Percentiles rank a stretch among this genome's conserved stretches.
phyloP scores from a whole-genome alignment of 441 rosid species.

The Mallotus repandus region DNA sequence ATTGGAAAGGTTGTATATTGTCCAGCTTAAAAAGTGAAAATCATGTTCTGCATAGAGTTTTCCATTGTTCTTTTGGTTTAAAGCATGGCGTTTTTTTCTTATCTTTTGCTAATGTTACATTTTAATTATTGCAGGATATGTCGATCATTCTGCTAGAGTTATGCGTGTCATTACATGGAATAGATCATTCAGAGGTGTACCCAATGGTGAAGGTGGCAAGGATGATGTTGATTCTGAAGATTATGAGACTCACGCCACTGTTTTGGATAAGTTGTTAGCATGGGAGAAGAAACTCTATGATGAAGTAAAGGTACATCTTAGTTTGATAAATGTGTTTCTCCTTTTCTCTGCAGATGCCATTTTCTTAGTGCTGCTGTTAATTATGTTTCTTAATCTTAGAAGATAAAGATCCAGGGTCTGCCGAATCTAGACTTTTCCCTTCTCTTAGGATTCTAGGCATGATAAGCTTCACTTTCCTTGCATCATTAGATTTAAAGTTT shows the following conservation, averaged over 20 bases:
- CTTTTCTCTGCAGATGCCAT: background rate
- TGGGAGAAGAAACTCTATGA: constrained; percentile 98
- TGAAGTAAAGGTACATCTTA: constrained; percentile 74
- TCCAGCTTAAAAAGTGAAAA: background rate
- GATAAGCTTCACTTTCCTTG: constrained; percentile 1
- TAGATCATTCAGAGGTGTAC: constrained; percentile 67
- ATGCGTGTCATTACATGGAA: constrained; percentile 99
- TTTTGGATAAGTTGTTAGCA: constrained; percentile 90
- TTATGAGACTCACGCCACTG: constrained; percentile 89
- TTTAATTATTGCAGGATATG: constrained; percentile 57
- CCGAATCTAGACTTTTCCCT: background rate
- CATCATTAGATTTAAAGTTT: background rate
- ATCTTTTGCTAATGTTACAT: background rate
- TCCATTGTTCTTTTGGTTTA: background rate
- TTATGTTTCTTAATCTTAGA: background rate
- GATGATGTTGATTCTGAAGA: constrained; percentile 77
- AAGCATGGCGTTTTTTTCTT: background rate
- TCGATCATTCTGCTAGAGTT: constrained; percentile 91
- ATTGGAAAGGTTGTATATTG: background rate
- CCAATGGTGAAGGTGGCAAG: constrained; percentile 49
- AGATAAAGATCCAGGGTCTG: background rate
- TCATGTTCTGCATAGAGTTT: constrained; percentile 9
- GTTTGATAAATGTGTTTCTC: background rate
- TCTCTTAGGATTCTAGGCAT: background rate
- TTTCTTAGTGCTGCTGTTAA: background rate